Base-by-base conservation (phyloP, 2,329 filamentous ascomycete species). In the Bretziella fagacearum region DNA sequence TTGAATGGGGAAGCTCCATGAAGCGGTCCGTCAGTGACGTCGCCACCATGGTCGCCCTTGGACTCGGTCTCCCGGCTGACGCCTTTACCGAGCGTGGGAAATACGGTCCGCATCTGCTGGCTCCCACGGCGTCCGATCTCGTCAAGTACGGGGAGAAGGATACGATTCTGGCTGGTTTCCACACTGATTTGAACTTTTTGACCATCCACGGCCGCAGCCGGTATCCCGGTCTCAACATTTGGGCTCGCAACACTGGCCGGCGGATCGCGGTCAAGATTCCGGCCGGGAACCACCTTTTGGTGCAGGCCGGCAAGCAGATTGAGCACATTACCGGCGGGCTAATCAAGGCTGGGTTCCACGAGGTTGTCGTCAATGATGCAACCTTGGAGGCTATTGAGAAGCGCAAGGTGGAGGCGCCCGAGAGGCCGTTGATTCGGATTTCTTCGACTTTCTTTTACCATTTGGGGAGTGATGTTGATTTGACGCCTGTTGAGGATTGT, bases 181-280 rank as follows among this genome's bases (percentile, higher is more conserved):
- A 77, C 58, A 77, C 73, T 1, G 73, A 77, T 55, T 70, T 77
- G 49, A 77, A 77, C 65, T 77, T 77, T 57, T 65, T 77, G 45
- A 77, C 73, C 53, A 77, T 77, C 59, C 73, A 77, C 62, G 73
- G 73, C 48, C 73, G 73, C 53, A 74, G 70, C 25, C 70, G 73
- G 50, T 77, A 74, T 54, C 73, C 73, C 0, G 73, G 73, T 2
- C 65, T 77, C 53, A 68, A 77, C 62, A 70, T 77, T 55, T 77
- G 73, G 73, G 73, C 72, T 18, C 71, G 73, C 54, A 77, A 77
- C 65, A 77, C 73, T 1, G 73, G 73, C 37, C 65, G 63, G 52
- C 67, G 68, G 53, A 74, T 77, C 53, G 59, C 73, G 37, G 73
- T 77, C 52, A 66, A 67, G 59, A 77, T 77, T 53, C 73, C 73